Percentiles rank a stretch among this genome's conserved stretches.
phyloP scores from a whole-genome alignment of 305 asterid species.

The Rubia tinctorum region DNA sequence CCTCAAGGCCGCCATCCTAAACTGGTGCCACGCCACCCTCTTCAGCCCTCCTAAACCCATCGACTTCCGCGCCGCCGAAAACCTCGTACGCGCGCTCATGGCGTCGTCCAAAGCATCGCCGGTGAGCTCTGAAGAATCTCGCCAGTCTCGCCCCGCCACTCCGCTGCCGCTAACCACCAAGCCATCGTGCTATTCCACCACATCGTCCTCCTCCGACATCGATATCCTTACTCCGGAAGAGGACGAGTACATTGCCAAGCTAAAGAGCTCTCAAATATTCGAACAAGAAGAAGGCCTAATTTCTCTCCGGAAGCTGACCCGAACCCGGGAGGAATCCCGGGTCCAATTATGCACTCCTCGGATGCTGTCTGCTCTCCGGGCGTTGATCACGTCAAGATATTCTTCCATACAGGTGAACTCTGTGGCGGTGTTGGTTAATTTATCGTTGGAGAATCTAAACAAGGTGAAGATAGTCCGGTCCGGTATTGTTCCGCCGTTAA shows the following conservation, averaged over 20 bases:
- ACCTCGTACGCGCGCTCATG: slow-evolving; percentile 40
- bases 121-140: slow-evolving; percentile 58
- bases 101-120: slow-evolving; percentile 17
- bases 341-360: slow-evolving; percentile 62
- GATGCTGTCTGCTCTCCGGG: slow-evolving; percentile 47
- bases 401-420: slow-evolving; percentile 67
- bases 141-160: slow-evolving; percentile 33
- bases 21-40: slow-evolving; percentile 52
- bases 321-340: slow-evolving; percentile 71
- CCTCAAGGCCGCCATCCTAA: slow-evolving; percentile 64
- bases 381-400: slow-evolving; percentile 49
- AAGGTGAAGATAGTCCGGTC: slow-evolving; percentile 87
- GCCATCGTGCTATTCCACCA: slow-evolving; percentile 59
- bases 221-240: slow-evolving; percentile 46
- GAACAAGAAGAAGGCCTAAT: slow-evolving; percentile 76
- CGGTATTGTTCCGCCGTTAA: slow-evolving; percentile 78
- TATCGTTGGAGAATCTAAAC: slow-evolving; percentile 70
- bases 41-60: slow-evolving; percentile 52
- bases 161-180: slow-evolving; percentile 47
- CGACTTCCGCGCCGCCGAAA: slow-evolving; percentile 52
- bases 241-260: slow-evolving; percentile 45
- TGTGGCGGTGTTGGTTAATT: slow-evolving; percentile 70
- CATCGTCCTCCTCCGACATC: slow-evolving; percentile 63
- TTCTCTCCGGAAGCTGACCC: slow-evolving; percentile 61
- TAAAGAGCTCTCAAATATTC: slow-evolving; percentile 52